Base-by-base conservation (phyloP, 2,329 filamentous ascomycete species). In the Ramichloridium luteum region DNA sequence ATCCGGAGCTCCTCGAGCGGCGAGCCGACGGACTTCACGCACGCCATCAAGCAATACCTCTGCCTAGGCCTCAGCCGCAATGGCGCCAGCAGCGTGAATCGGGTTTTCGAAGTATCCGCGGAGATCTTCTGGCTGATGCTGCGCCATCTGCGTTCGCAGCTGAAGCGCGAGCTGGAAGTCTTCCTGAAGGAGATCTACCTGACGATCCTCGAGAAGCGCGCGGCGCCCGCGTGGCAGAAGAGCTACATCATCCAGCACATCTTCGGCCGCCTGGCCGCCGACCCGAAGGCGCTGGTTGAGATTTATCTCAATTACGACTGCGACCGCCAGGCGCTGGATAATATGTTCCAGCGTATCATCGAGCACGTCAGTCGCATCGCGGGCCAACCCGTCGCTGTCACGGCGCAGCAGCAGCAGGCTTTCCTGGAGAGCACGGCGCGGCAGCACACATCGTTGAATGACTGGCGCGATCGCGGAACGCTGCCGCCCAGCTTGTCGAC, bases 91-190 rank as follows among this genome's bases (percentile, higher is more conserved):
- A 88, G 86, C 4, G 81, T 93, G 26, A 81, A 84, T 41, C 74
- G 74, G 43, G 85, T 98, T 1, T 98, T 96, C 50, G 88, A 96
- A 51, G 84, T 96, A 25, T 88, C 83, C 55, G 86, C 82, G 48
- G 90, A 98, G 56, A 93, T 96, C 16, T 98, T 98, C 55, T 98
- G 86, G 85, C 67, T 96, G 36, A 93, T 94, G 78, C 62, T 94
- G 26, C 93, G 92, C 55, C 80, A 84, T 48, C 80, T 98, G 74
- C 75, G 92, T 39, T 80, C 90, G 2, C 80, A 86, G 40, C 80
- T 98, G 59, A 98, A 98, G 75, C 93, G 93, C 72, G 90, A 98
- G 54, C 81, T 98, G 34, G 90, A 96, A 56, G 88, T 98, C 0
- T 96, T 98, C 53, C 60, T 98, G 37, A 96, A 96, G 54, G 90